A percentile compares a stretch with the other conserved stretches of the same genome.
Evolutionary conservation across 2,329 filamentous ascomycete genomes (phyloP).

Genomic region (Talaromyces sp.): DNA sequence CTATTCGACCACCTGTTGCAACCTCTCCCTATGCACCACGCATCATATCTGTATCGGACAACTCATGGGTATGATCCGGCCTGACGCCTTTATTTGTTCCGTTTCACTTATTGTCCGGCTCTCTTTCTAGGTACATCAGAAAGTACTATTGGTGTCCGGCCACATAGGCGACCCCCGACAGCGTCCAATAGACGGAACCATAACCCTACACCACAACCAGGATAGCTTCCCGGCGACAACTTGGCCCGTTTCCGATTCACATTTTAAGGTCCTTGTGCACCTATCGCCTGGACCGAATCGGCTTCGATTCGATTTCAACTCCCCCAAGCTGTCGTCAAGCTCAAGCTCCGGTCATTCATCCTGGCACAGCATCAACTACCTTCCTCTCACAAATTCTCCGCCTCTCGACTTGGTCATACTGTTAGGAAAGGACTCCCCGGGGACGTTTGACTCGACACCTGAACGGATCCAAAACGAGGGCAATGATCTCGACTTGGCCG

Average conservation of each 20-base stretch:
- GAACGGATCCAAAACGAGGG: conserved; percentile 73
- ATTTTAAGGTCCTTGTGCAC: conserved; percentile 89
- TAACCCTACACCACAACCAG: conserved; percentile 78
- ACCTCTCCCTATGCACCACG: conserved; percentile 77
- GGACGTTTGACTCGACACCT: conserved; percentile 77
- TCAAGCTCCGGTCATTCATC: conserved; percentile 68
- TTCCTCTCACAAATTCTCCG: conserved; percentile 72
- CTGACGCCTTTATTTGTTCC: background rate
- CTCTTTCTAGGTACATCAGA: conserved; percentile 73
- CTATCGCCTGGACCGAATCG: conserved; percentile 88
- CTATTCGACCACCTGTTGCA: conserved; percentile 52
- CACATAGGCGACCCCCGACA: conserved; percentile 70
- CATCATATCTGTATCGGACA: conserved; percentile 74
- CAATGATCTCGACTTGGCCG: conserved; percentile 73
- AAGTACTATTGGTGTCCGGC: conserved; percentile 76
- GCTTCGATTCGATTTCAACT: conserved; percentile 81
- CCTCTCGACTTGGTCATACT: conserved; percentile 88
- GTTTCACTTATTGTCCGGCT: background rate
- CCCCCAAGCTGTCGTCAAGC: conserved; percentile 67
- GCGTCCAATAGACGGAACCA: conserved; percentile 68
- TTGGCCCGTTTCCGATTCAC: conserved; percentile 85
- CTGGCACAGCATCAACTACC: conserved; percentile 79
- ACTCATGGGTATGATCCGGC: conserved; percentile 68
- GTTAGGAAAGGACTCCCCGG: conserved; percentile 81
- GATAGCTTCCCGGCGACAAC: conserved; percentile 76